Evolutionary conservation across 305 asterid species (phyloP).

Genomic region (Solanum hybrid): DNA sequence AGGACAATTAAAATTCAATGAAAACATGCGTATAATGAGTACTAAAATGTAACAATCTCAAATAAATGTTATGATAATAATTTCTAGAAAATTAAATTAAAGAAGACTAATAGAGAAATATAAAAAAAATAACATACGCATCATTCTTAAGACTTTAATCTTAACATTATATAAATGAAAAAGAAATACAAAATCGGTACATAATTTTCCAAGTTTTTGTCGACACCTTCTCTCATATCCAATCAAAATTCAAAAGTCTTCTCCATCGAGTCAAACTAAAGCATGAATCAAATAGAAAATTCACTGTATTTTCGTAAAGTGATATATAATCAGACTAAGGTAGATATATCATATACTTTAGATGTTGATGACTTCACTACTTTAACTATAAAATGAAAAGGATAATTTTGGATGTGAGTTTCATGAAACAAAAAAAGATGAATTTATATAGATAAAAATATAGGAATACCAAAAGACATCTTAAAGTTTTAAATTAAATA

Average conservation of each 20-base stretch:
- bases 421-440: neutral
- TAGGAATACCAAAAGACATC: no score
- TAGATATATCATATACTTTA: neutral
- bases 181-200: neutral
- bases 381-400: neutral
- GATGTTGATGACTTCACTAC: neutral
- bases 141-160: neutral
- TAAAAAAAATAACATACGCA: neutral
- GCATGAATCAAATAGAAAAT: neutral
- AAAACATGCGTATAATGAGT: neutral
- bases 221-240: neutral
- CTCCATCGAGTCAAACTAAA: no score
- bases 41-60: neutral
- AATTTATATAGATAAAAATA: no score
- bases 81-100: no score
- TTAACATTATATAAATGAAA: no score
- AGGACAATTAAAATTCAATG: neutral
- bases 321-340: neutral
- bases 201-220: neutral
- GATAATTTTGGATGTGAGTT: neutral
- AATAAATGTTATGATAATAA: neutral
- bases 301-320: no score
- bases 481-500: no score
- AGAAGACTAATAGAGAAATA: neutral
- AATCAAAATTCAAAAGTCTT: no score